phyloP scores from a whole-genome alignment of 2,329 filamentous ascomycete genomes.

The Pseudocercospora ulei region DNA sequence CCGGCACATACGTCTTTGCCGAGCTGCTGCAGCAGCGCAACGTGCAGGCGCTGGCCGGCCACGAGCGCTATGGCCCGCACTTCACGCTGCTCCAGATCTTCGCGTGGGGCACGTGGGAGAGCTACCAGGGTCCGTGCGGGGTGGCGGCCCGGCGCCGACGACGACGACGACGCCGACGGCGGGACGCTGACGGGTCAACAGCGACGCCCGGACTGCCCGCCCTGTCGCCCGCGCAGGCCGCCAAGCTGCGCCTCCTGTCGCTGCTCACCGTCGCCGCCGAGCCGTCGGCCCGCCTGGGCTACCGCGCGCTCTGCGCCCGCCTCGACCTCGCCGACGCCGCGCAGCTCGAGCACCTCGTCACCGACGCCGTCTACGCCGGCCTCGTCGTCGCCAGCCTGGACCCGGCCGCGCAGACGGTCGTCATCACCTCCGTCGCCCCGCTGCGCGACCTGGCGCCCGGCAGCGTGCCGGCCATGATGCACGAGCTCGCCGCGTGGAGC shows the following conservation, averaged over 20 bases:
- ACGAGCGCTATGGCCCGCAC: conserved; percentile 54
- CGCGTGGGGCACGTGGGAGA: conserved; percentile 77
- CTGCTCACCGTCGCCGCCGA: conserved; percentile 70
- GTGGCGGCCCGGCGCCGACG: too few species aligned
- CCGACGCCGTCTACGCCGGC: conserved; percentile 75
- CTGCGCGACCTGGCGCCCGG: conserved; percentile 74
- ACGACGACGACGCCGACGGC: neutral
- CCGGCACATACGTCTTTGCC: conserved; percentile 84
- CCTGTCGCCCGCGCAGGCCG: conserved; percentile 61
- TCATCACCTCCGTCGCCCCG: conserved; percentile 70
- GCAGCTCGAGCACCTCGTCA: conserved; percentile 76
- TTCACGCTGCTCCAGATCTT: conserved; percentile 76
- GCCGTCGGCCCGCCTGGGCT: conserved; percentile 49
- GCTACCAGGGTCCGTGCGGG: conserved; percentile 56
- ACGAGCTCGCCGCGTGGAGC: conserved; percentile 63
- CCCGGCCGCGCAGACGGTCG: conserved; percentile 61
- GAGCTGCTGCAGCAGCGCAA: conserved; percentile 78
- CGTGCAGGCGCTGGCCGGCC: conserved; percentile 59
- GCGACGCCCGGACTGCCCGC: conserved; percentile 52
- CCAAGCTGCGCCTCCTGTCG: conserved; percentile 84
- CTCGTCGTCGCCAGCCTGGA: conserved; percentile 76
- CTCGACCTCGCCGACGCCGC: conserved; percentile 58
- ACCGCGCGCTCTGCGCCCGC: conserved; percentile 55
- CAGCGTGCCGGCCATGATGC: conserved; percentile 58
- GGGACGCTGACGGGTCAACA: conserved; percentile 28